phyloP scores from a whole-genome alignment of 345 rosid species.

The Carallia brachiata region DNA sequence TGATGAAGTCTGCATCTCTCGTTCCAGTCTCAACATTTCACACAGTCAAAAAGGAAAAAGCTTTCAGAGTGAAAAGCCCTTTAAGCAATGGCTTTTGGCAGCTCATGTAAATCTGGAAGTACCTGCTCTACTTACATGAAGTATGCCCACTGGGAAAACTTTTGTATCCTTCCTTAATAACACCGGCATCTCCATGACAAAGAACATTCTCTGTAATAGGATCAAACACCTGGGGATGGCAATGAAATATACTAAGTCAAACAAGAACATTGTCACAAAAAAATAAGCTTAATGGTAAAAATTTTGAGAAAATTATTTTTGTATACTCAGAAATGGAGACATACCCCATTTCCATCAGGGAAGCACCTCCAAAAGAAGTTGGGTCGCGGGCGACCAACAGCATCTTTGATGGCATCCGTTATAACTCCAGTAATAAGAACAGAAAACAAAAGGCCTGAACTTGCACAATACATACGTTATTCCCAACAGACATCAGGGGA shows the following conservation, averaged over 20 bases:
- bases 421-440: slow-evolving; percentile 53
- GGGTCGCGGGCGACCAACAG: slow-evolving; percentile 65
- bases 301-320: neutral
- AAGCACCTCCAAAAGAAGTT: slow-evolving; percentile 67
- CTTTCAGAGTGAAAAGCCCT: no score
- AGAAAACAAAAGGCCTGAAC: slow-evolving; percentile 50
- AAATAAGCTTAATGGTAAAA: neutral
- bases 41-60: no score
- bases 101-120: neutral
- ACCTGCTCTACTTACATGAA: slow-evolving; percentile 38
- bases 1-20: no score
- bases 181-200: slow-evolving; percentile 43
- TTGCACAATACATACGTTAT: neutral
- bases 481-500: no score
- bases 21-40: no score
- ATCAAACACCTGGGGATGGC: slow-evolving; percentile 40
- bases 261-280: neutral
- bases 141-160: slow-evolving; percentile 75
- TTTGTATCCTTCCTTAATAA: slow-evolving; percentile 67
- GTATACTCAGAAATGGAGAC: neutral
- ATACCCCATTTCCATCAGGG: slow-evolving; percentile 52
- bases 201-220: slow-evolving; percentile 36
- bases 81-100: no score
- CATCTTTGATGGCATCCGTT: slow-evolving; percentile 62
- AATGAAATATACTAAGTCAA: no score